Percentiles rank a stretch among this genome's conserved stretches.
Conservation (phyloP, 352 stramenopile genomes). For the Phytopythium oedochilum region DNA sequence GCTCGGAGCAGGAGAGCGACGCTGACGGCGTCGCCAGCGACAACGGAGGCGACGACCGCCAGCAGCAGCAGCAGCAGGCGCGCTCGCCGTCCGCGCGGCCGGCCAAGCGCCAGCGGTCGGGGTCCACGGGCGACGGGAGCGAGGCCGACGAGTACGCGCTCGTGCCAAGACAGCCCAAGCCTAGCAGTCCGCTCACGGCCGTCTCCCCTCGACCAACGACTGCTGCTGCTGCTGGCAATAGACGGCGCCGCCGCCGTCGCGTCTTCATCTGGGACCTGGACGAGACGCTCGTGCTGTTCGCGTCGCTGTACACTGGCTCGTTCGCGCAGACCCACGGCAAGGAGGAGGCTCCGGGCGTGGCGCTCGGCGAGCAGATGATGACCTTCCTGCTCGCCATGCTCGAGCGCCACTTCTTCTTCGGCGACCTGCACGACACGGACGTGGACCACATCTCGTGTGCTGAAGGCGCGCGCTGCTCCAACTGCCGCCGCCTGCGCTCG, state of each 20-base stretch:
- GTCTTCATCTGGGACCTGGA: conserved; percentile 85
- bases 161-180: not conserved
- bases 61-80: not conserved
- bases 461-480: not conserved
- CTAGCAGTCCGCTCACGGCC: not conserved
- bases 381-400: conserved; percentile 73
- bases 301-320: conserved; percentile 68
- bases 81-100: conserved; percentile 19
- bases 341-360: conserved; percentile 49
- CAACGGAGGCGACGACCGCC: conserved; percentile 8
- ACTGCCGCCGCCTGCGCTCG: conserved; percentile 1
- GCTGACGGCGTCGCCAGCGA: conserved; percentile 1
- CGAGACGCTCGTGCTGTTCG: conserved; percentile 80
- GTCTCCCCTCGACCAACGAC: not conserved
- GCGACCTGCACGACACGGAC: conserved; percentile 66
- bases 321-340: conserved; percentile 64
- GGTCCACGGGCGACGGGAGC: not conserved
- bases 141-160: not conserved
- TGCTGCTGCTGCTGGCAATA: not conserved
- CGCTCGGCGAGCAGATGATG: conserved; percentile 83
- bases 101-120: conserved; percentile 33
- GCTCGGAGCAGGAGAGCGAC: not conserved
- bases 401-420: conserved; percentile 84
- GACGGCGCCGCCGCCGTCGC: conserved; percentile 14
- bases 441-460: conserved; percentile 59